Percentiles rank a stretch among this genome's conserved stretches.
phyloP scores from a whole-genome alignment of 1,139 yeast genomes.

The Magnusiomyces sp. region DNA sequence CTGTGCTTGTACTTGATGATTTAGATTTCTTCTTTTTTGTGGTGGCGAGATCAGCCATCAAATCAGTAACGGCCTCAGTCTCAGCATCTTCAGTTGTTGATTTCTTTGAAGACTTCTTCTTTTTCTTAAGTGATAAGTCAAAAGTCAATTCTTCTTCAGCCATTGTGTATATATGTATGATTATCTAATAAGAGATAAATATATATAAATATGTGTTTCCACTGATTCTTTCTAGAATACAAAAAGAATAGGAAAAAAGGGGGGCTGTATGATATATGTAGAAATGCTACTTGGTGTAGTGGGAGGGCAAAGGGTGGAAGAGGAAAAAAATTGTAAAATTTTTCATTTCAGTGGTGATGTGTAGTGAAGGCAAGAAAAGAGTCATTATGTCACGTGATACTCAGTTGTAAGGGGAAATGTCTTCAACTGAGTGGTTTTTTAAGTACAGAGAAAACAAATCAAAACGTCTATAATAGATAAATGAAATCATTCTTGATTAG shows the following conservation, averaged over 20 bases:
- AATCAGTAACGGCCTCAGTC: conserved; percentile 35
- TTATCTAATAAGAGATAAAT: no score
- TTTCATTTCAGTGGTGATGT: background rate
- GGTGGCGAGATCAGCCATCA: conserved; percentile 42
- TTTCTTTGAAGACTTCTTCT: conserved; percentile 57
- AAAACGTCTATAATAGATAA: background rate
- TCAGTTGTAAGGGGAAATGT: no score
- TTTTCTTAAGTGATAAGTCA: conserved; percentile 42
- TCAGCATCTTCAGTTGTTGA: conserved; percentile 20
- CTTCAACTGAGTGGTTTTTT: no score
- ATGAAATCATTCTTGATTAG: background rate
- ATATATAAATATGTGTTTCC: no score
- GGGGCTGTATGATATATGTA: background rate
- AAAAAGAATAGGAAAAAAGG: background rate
- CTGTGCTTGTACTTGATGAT: conserved; percentile 25
- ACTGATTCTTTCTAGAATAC: no score
- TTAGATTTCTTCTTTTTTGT: conserved; percentile 40
- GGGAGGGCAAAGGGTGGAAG: background rate
- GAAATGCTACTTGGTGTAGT: background rate
- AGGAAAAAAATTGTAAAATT: background rate
- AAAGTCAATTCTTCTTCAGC: conserved; percentile 14
- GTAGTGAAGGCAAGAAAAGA: no score
- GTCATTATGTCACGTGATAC: no score
- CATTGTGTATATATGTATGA: conserved; percentile 5
- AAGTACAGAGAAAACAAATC: background rate